Evolutionary conservation across 2,329 filamentous ascomycete species (phyloP).

Genomic region (Xylariaceae sp.): DNA sequence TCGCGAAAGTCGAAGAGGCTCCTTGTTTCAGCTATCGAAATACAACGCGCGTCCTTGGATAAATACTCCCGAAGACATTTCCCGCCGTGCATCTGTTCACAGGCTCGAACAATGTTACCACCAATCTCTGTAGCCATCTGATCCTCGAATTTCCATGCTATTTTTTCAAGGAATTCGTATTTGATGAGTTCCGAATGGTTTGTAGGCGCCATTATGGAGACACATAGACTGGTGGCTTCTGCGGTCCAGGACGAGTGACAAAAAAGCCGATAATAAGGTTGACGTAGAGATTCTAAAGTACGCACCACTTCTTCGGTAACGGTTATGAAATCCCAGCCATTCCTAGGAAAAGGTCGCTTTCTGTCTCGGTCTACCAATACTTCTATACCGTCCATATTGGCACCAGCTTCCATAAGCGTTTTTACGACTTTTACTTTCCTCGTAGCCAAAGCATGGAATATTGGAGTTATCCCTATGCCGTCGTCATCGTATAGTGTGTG

Average conservation of each 20-base stretch:
- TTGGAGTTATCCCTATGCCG: neutral
- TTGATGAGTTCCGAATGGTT: neutral
- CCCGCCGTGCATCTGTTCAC: neutral
- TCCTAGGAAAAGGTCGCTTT: too few relatives aligned
- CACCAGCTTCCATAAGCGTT: neutral
- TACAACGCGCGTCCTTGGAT: neutral
- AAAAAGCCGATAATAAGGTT: too few relatives aligned
- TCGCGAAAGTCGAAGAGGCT: neutral
- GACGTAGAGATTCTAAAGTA: too few relatives aligned
- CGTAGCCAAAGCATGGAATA: neutral
- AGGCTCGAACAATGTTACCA: neutral
- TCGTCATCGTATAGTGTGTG: neutral
- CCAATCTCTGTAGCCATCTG: neutral
- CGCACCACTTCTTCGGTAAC: too few relatives aligned
- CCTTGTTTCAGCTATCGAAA: neutral
- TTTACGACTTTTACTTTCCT: neutral
- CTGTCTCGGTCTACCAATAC: too few relatives aligned
- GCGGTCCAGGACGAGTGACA: too few relatives aligned
- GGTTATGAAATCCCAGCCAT: too few relatives aligned
- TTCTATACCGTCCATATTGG: neutral
- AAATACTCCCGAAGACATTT: neutral
- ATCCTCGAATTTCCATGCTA: neutral
- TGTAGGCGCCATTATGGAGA: neutral
- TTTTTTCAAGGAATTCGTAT: neutral
- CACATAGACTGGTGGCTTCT: neutral